Conservation (phyloP, 805 yeast species). For the Ogataea populi-albae region DNA sequence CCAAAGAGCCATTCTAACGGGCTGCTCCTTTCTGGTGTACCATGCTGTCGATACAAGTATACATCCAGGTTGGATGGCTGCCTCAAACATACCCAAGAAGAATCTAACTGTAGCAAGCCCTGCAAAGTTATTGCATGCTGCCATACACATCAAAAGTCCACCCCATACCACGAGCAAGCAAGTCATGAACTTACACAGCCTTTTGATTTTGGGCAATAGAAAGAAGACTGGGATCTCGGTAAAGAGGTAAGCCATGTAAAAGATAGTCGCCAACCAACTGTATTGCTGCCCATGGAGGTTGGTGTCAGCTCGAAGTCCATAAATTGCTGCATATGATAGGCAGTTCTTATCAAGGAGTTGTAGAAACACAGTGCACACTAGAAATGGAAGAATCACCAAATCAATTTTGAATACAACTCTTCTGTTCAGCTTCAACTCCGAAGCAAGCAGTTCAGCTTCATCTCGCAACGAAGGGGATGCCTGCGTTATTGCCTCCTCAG, state of each 20-base stretch:
- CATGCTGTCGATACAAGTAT: constrained; percentile 35
- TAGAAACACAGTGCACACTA: constrained; percentile 29
- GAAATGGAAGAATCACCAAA: constrained; percentile 21
- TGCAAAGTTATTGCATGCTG: constrained; percentile 43
- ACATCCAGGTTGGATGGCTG: constrained; percentile 34
- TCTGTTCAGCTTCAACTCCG: constrained; percentile 17
- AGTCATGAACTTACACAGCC: constrained; percentile 33
- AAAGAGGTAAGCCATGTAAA: constrained; percentile 61
- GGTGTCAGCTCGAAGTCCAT: constrained; percentile 41
- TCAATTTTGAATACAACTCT: constrained; percentile 24
- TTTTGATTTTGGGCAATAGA: constrained; percentile 31
- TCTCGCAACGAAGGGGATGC: constrained; percentile 4
- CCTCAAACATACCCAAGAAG: constrained; percentile 45
- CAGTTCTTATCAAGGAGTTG: constrained; percentile 42
- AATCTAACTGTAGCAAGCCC: constrained; percentile 48
- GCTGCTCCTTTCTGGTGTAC: constrained; percentile 35
- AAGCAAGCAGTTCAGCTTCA: constrained; percentile 14
- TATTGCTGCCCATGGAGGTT: constrained; percentile 42
- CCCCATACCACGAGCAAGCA: constrained; percentile 45
- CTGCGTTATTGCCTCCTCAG: constrained; percentile 2
- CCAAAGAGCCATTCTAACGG: constrained; percentile 31
- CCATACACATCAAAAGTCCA: constrained; percentile 42
- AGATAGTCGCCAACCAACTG: constrained; percentile 58
- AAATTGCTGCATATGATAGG: constrained; percentile 43
- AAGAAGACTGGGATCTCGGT: constrained; percentile 51